Percentiles rank a stretch among this genome's conserved stretches.
These are phyloP conservation scores for Agrocybe praecox DNA, from an alignment of 768 basidiomycete genomes.

Conservation along the genomic window DNA sequence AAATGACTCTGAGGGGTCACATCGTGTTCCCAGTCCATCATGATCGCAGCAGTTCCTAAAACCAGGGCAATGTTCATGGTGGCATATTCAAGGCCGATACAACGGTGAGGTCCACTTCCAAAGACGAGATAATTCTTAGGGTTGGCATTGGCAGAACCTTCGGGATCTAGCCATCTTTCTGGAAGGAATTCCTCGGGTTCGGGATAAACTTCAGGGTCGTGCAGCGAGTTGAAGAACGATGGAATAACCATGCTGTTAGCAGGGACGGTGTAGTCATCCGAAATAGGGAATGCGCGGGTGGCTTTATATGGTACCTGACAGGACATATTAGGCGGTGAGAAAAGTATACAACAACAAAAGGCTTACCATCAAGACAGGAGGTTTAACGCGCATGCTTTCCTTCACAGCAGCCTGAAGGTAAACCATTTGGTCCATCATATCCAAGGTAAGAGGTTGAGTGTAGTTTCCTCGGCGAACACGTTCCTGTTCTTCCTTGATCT, in stretches of 20 bases:
- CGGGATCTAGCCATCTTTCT: conserved; percentile 90
- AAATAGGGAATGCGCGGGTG: conserved; percentile 89
- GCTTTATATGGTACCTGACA: conserved; percentile 89
- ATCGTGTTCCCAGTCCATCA: conserved; percentile 88
- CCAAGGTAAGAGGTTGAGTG: conserved; percentile 78
- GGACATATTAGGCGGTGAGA: conserved; percentile 16
- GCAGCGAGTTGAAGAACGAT: conserved; percentile 89
- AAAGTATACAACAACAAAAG: neutral
- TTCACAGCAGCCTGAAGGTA: conserved; percentile 93
- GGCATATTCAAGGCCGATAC: conserved; percentile 93
- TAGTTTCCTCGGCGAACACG: conserved; percentile 78
- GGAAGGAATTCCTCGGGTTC: conserved; percentile 83
- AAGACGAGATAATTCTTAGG: conserved; percentile 97
- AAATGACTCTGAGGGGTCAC: conserved; percentile 77
- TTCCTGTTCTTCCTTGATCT: conserved; percentile 90
- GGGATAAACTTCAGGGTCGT: conserved; percentile 87
- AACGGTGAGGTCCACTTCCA: conserved; percentile 90
- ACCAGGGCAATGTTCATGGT: conserved; percentile 87
- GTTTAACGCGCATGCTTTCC: conserved; percentile 89
- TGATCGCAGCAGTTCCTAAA: conserved; percentile 77
- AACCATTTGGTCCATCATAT: conserved; percentile 90
- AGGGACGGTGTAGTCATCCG: conserved; percentile 90
- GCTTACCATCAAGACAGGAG: conserved; percentile 94
- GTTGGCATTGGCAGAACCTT: conserved; percentile 76
- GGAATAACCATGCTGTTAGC: conserved; percentile 93